phyloP scores from a whole-genome alignment of 2,329 filamentous ascomycete genomes.

The Arthrobotrys musiformis region DNA sequence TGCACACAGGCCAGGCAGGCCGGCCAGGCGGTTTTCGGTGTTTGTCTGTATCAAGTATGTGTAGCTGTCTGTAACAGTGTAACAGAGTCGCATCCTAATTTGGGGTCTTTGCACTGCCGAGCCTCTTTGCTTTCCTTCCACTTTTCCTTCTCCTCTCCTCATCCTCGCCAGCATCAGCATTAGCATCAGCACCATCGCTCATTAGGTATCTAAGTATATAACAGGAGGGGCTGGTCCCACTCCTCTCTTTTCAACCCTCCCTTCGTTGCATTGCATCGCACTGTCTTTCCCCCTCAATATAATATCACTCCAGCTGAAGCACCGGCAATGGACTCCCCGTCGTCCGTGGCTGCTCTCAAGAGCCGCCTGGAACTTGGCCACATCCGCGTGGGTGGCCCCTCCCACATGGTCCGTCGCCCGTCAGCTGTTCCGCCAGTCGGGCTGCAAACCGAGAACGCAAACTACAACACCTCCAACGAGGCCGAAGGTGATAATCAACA shows the following conservation, averaged over 20 bases:
- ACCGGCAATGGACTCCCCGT: neutral
- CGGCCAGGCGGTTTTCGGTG: neutral
- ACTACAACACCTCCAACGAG: neutral
- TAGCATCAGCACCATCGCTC: neutral
- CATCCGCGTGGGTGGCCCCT: slow-evolving; percentile 27
- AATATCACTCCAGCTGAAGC: too few relatives aligned
- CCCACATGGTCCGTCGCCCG: neutral
- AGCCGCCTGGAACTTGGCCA: slow-evolving; percentile 19
- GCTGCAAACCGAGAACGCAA: neutral
- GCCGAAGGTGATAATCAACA: too few relatives aligned
- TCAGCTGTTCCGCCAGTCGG: neutral
- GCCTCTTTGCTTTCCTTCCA: neutral
- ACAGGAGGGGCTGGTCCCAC: neutral
- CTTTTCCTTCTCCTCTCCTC: neutral
- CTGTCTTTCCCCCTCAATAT: too few relatives aligned
- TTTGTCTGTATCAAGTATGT: neutral
- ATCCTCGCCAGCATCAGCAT: neutral
- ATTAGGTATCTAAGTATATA: neutral
- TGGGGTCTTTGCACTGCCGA: neutral
- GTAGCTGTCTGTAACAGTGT: neutral
- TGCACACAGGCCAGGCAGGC: too few relatives aligned
- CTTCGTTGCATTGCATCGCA: neutral
- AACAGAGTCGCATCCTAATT: neutral
- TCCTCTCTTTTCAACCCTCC: neutral
- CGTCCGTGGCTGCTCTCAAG: slow-evolving; percentile 5